Base-by-base conservation (phyloP, 805 yeast genomes). In the Yamadazyma akitaensis region DNA sequence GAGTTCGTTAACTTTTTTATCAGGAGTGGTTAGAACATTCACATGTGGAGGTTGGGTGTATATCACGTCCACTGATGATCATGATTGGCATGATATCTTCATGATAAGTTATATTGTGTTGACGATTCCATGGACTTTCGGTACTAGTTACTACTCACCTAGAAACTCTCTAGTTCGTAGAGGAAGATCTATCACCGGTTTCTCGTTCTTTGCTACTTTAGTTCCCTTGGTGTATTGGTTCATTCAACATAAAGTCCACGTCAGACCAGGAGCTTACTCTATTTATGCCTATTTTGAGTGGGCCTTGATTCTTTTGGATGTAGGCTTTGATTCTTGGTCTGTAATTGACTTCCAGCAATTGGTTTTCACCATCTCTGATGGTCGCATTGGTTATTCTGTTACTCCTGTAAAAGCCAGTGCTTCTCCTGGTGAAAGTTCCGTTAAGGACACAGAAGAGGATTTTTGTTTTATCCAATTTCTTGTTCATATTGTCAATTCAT, bases 31-130 rank as follows among this genome's bases (percentile, higher is more conserved):
- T n/a, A 81, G 99, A 65, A 94, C 99, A 0, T 78, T 94, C 46
- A 85, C 96, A 1, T 94, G 98, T 61, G 99, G 99, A 60, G 98
- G 98, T 11, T 94, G 98, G 97, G 96, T 95, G 7, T 94, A 94
- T 62, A 86, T 94, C 52, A 94, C 99, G 1, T 87, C 96, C 6
- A 89, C 97, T 0, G 99, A 94, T 64, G 97, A 94, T 63, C 98
- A 92, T 57, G 96, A 92, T 65, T 82, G 85, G 71, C 99, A 94
- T 63, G 98, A 94, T 61, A 81, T 94, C 37, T 92, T 92, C 63
- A 94, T 94, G 99, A 89, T 94, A 50, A 63, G 85, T 24, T 94
- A 94, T 67, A 85, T 94, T 48, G 78, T 90, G 1, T 73, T 92
- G 51, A 91, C 98, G 1, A 72, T 92, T 33, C 99, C 99, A 1